Evolutionary conservation across 2,329 filamentous ascomycete genomes (phyloP), one percentile per base, ranked within the genome.

Genomic region (Sporothrix phasma): DNA sequence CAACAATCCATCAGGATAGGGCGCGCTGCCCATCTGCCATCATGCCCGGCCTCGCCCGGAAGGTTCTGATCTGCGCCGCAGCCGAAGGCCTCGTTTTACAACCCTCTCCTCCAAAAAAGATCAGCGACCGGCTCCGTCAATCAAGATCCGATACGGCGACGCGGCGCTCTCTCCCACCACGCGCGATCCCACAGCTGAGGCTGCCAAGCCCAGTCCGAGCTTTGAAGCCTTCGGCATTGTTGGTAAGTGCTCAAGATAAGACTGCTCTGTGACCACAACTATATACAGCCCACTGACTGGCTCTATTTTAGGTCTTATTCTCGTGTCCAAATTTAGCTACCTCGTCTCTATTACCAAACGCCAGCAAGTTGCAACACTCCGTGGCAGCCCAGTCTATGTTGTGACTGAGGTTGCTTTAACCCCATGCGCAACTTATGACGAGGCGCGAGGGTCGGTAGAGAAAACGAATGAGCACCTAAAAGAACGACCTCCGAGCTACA

Each of bases 321-420:
- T 87, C 41, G 84, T 97, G 66, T 89, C 92, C 24, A 88, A 86
- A 43, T 83, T 87, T 31, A 89, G 86, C 68, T 97, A 93, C 75
- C 83, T 99, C 6, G 84, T 99, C 65, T 88, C 90, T 11, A 95
- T 99, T 70, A 92, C 88, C 24, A 84, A 86, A 65, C 89, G 93
- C 54, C 84, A 95, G 71, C 90, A 96, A 74, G 92, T 97, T 59
- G 94, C 94, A 3, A 88, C 92, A 68, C 86, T 97, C 59, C 86
- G 87, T 68, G 91, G 90, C 5, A 87, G 84, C 63, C 88, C 92
- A 0, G 80, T 97, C 63, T 99, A 95, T 74, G 87, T 91, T 45
- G 85, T 97, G 66, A 94, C 89, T 49, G 90, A 95, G 69, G 89
- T 97, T 37, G 88, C 91, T 6, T 79, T 97, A n/a, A 96, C 96